Base-by-base conservation (phyloP, 2,329 filamentous ascomycete species). In the Knoxdaviesia proteae region DNA sequence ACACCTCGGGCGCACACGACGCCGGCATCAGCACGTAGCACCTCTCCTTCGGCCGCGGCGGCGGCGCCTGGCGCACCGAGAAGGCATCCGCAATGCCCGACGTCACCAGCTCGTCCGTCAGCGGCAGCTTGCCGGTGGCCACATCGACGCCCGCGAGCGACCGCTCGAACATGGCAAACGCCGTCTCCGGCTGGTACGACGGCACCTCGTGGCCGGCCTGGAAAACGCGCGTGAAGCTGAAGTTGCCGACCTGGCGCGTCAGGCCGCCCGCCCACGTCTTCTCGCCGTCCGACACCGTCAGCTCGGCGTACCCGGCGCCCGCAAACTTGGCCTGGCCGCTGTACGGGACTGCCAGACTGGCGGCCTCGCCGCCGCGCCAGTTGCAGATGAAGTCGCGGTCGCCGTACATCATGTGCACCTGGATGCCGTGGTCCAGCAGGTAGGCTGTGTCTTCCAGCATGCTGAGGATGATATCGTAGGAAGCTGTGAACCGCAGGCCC, bases 201-300 rank as follows among this genome's bases (percentile, higher is more conserved):
- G 73, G 65, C 1, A 76, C 68, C 42, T 73, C 67, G 51, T 81
- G 77, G 2, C 77, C 76, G 10, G 75, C 66, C 50, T 80, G 70
- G 54, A 76, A 80, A 40, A 81, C 64, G 6, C 77, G 67, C 43
- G 71, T 72, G 54, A 81, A 81, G 10, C 69, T 74, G 43, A 81
- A 67, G 50, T 87, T 87, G 7, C 79, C 82, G 51, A 74, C 82
- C 56, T 90, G 81, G 4, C 82, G 71, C 0, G 84, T 81, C 44
- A 73, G 70, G 20, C 83, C 84, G 42, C 73, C 81, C 52, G 76
- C 71, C 57, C 80, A 79, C 20, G 20, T 20, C 20, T 20, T 20
- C 2, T 20, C 20, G 6, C 68, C 65, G 31, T 65, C 67, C 53
- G 84, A 81, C 36, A 82, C 74, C 8, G 75, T 61, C 47, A 90